phyloP scores from a whole-genome alignment of 176 grass and related monocot species.

The Oryza longistaminata region DNA sequence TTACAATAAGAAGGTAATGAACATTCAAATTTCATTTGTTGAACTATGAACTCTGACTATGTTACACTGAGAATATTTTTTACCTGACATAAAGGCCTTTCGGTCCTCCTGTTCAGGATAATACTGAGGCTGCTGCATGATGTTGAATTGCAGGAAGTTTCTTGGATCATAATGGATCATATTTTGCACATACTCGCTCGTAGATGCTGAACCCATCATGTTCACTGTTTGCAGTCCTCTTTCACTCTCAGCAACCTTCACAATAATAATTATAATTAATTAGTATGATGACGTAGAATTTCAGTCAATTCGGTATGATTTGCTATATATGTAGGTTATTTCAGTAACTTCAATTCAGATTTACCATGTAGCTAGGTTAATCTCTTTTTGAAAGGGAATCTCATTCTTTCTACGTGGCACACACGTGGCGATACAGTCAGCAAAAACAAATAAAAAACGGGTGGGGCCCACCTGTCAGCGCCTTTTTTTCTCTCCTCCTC shows the following conservation, averaged over 20 bases:
- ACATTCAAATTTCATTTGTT: neutral
- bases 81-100: slow-evolving; percentile 63
- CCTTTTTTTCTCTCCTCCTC: no score
- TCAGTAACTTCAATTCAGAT: neutral
- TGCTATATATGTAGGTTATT: neutral
- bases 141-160: slow-evolving; percentile 77
- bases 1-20: neutral
- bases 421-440: no score
- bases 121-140: slow-evolving; percentile 66
- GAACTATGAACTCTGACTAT: neutral
- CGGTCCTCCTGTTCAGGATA: slow-evolving; percentile 49
- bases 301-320: neutral
- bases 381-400: neutral
- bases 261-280: neutral
- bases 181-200: slow-evolving; percentile 59
- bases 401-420: no score
- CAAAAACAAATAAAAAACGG: no score
- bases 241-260: slow-evolving; percentile 70
- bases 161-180: slow-evolving; percentile 62
- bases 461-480: no score
- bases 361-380: neutral
- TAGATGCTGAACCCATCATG: slow-evolving; percentile 55
- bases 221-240: slow-evolving; percentile 70
- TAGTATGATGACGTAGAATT: slow-evolving; percentile 3
- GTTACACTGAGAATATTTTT: neutral